phyloP scores from a whole-genome alignment of 1,139 yeast genomes.

The Tardiomyces digboiensis region DNA sequence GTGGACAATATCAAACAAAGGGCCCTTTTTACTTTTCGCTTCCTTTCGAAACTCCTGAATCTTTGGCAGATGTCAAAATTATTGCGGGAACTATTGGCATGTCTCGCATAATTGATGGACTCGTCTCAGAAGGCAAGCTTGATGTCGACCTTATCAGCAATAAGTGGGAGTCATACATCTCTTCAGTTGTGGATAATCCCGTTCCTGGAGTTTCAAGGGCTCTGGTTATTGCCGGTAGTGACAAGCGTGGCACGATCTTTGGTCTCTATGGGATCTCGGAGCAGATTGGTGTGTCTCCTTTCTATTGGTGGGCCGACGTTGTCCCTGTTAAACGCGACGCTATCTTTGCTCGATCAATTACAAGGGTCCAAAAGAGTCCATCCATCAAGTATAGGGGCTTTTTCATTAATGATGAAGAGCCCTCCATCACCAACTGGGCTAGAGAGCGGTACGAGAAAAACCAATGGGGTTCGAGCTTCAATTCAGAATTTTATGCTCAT shows the following conservation, averaged over 20 bases:
- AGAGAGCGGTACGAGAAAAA: constrained; percentile 7
- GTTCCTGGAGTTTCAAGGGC: constrained; percentile 9
- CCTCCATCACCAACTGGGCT: constrained; percentile 10
- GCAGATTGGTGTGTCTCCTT: constrained; percentile 14
- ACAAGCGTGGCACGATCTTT: constrained; percentile 11
- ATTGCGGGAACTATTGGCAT: constrained; percentile 12
- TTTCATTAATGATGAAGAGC: constrained; percentile 13
- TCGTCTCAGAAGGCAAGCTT: constrained; percentile 6
- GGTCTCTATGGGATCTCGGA: constrained; percentile 11
- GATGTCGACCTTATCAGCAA: background rate
- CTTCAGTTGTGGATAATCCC: constrained; percentile 4
- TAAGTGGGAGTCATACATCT: background rate
- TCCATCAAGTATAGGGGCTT: constrained; percentile 12
- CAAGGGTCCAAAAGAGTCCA: constrained; percentile 7
- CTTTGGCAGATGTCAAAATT: constrained; percentile 8
- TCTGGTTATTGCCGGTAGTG: constrained; percentile 12
- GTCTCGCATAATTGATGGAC: constrained; percentile 9
- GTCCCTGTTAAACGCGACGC: constrained; percentile 5
- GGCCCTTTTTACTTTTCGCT: background rate
- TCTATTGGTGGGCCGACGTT: constrained; percentile 13
- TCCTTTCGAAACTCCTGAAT: constrained; percentile 3
- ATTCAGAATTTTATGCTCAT: constrained; percentile 7
- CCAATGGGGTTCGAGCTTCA: constrained; percentile 10
- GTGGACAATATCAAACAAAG: background rate
- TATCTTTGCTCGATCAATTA: constrained; percentile 4